phyloP scores from a whole-genome alignment of 2,329 filamentous ascomycete species.

The Fusarium tanahbumbuense region DNA sequence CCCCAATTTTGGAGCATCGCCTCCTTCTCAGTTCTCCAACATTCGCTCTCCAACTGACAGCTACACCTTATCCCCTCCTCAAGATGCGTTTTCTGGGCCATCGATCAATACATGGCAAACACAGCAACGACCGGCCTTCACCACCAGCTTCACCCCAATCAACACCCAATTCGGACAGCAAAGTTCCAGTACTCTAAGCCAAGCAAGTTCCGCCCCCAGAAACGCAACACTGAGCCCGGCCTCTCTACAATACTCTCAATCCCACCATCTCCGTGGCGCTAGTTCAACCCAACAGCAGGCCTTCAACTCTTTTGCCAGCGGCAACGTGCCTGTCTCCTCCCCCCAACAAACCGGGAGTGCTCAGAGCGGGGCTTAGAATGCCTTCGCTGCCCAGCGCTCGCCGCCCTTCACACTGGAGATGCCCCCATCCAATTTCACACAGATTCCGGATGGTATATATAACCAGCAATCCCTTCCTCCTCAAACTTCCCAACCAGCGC shows the following conservation, averaged over 20 bases:
- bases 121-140: constrained; percentile 2
- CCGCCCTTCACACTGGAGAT: not conserved
- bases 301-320: not conserved
- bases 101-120: not conserved
- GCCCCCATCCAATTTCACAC: not conserved
- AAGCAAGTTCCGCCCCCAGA: not conserved
- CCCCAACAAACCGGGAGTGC: not conserved
- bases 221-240: not conserved
- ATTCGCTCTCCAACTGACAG: not conserved
- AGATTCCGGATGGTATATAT: not conserved
- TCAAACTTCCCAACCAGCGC: not conserved
- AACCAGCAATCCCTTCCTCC: not conserved
- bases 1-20: not conserved
- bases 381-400: constrained; percentile 12
- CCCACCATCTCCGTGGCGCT: not conserved
- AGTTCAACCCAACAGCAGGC: not conserved
- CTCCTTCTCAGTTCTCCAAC: constrained; percentile 2
- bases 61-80: not conserved
- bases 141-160: constrained; percentile 5
- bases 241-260: not conserved
- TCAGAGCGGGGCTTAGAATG: constrained; percentile 25
- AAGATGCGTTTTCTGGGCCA: not conserved
- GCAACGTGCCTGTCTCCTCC: not conserved
- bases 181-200: not conserved
- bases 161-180: constrained; percentile 9